These are phyloP conservation scores for Entomophthora muscae DNA, from an alignment of 371 early-diverging fungal species.

Conservation along the genomic window DNA sequence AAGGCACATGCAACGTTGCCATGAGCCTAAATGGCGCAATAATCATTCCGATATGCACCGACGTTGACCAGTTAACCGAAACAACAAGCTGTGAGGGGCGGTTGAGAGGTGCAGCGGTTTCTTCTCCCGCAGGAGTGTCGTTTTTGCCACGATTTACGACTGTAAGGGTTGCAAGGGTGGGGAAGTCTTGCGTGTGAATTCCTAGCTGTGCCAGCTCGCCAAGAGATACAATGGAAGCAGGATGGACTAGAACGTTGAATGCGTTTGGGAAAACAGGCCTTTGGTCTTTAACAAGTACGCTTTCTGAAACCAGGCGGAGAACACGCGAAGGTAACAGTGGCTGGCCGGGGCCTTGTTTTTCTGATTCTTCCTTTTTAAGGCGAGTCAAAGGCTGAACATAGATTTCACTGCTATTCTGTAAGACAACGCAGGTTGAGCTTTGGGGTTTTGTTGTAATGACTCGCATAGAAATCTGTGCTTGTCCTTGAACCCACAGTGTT, in stretches of 20 bases:
- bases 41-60: neutral
- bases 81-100: neutral
- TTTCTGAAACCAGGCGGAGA: neutral
- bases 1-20: neutral
- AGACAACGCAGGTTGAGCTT: neutral
- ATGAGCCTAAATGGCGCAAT: neutral
- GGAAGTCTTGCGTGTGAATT: neutral
- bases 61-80: neutral
- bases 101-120: neutral
- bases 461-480: neutral
- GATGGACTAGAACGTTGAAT: neutral
- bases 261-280: neutral
- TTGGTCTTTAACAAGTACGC: neutral
- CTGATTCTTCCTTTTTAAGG: neutral
- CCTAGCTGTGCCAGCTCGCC: neutral
- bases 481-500: constrained; percentile 35
- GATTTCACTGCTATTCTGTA: neutral
- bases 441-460: neutral
- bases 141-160: neutral
- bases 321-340: neutral
- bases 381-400: neutral
- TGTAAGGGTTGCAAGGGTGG: neutral
- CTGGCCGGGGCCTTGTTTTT: neutral
- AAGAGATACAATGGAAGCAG: neutral
- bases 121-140: neutral